Base-by-base conservation (phyloP, 2,329 filamentous ascomycete species). In the Alternaria incomplexa region DNA sequence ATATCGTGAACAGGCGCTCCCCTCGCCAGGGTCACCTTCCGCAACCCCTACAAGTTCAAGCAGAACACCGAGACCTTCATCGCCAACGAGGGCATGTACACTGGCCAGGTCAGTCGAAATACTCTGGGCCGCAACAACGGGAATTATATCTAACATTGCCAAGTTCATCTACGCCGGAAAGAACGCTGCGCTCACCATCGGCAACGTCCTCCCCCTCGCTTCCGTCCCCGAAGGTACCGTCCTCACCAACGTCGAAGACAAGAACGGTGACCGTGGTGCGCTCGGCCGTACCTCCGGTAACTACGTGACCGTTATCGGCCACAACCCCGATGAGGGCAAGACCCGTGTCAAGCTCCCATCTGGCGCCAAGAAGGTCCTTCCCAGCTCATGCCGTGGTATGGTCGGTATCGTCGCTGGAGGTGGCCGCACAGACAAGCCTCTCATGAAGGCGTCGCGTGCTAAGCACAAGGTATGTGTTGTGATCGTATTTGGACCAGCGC, bases 61-160 rank as follows among this genome's bases (percentile, higher is more conserved):
- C 91, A 94, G 83, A 87, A 93, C 84, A 95, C 91, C 84, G 94
- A 99, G 91, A 99, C 96, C 78, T 97, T 99, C 91, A 99, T 99
- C 83, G 96, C 96, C 86, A 99, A 98, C 87, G 96, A 98, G 89
- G 96, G 96, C 88, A 97, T 98, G 94, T 99, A 98, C 93, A 97
- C 96, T 76, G 96, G 96, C 83, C 96, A 99, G 86, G 77, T 79
- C 48, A 76, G 75, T 75, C 66, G 47, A 47, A 50, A 40, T 58
- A n/a, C 56, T 12, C 45, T 17, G 48, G 15, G 46, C 47, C 12
- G 17, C 28, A 23, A 32, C 22, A 11, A 20, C 25, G 43, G 45
- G 61, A 58, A 59, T 9, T 53, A 20, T 4, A 17, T 56, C 73
- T 77, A 61, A 77, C 73, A 67, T 48, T 48, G 40, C 25, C 54